Evolutionary conservation across 2,329 filamentous ascomycete genomes (phyloP).

Genomic region (Fusarium miscanthi): DNA sequence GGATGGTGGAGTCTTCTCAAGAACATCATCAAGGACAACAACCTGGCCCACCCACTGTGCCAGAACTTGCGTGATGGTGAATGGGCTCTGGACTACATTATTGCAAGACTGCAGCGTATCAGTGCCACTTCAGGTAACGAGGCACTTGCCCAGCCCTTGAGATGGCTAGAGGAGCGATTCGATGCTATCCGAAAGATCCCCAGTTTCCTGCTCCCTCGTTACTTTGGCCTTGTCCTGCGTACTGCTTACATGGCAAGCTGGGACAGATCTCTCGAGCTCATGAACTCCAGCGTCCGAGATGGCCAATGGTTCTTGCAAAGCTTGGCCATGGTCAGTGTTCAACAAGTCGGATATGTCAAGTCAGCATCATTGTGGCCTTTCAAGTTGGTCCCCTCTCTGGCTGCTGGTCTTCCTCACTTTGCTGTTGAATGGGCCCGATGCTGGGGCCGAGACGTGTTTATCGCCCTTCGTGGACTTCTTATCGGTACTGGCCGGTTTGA

Average conservation of each 20-base stretch:
- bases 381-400: slow-evolving; percentile 85
- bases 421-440: slow-evolving; percentile 93
- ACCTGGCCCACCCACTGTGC: slow-evolving; percentile 92
- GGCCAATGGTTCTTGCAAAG: slow-evolving; percentile 92
- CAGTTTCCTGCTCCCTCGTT: slow-evolving; percentile 89
- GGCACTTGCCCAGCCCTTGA: slow-evolving; percentile 71
- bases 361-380: slow-evolving; percentile 91
- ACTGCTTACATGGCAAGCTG: slow-evolving; percentile 88
- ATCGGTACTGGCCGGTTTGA: slow-evolving; percentile 88
- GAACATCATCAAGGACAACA: slow-evolving; percentile 85
- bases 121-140: slow-evolving; percentile 71
- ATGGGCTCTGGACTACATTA: slow-evolving; percentile 92
- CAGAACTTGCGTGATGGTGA: slow-evolving; percentile 91
- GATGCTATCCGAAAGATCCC: slow-evolving; percentile 87
- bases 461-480: slow-evolving; percentile 91
- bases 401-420: slow-evolving; percentile 94
- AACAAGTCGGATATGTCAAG: slow-evolving; percentile 88
- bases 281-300: slow-evolving; percentile 79
- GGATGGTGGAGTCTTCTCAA: slow-evolving; percentile 97
- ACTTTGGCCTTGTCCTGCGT: slow-evolving; percentile 89
- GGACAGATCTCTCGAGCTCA: slow-evolving; percentile 80
- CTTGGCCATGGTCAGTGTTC: slow-evolving; percentile 89
- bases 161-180: slow-evolving; percentile 87
- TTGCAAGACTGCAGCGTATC: slow-evolving; percentile 79
- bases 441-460: slow-evolving; percentile 98